Evolutionary conservation across 495 filamentous ascomycete genomes (phyloP).

Genomic region (Hypoxylon perforatum): DNA sequence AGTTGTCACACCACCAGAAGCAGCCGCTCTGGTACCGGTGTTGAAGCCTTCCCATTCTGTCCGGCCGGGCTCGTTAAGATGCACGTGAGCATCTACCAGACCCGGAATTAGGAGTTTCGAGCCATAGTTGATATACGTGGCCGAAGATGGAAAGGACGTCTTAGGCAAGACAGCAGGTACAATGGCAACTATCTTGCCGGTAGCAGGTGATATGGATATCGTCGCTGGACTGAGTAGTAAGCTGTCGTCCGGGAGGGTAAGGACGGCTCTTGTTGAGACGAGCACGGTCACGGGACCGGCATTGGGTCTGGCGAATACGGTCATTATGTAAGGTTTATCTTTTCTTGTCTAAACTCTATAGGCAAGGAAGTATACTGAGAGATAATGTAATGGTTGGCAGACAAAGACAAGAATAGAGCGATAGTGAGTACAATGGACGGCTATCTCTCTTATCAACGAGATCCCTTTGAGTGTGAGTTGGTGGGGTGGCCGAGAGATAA

Average conservation of each 20-base stretch:
- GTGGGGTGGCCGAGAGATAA: conserved; percentile 22
- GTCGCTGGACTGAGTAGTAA: conserved; percentile 70
- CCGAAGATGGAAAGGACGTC: conserved; percentile 75
- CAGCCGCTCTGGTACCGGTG: conserved; percentile 91
- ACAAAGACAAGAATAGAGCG: conserved; percentile 18
- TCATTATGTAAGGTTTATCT: conserved; percentile 39
- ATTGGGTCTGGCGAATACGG: conserved; percentile 27
- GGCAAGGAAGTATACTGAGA: conserved; percentile 25
- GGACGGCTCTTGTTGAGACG: conserved; percentile 82
- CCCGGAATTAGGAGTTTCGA: conserved; percentile 91
- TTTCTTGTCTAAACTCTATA: conserved; percentile 14
- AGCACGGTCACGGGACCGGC: conserved; percentile 67
- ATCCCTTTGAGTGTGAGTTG: conserved; percentile 1
- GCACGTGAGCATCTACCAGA: conserved; percentile 95
- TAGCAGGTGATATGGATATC: conserved; percentile 77
- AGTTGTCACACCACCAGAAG: conserved; percentile 97
- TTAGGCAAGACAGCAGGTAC: conserved; percentile 76
- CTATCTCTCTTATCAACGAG: conserved; percentile 27
- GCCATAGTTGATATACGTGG: conserved; percentile 83
- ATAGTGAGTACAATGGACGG: conserved; percentile 22
- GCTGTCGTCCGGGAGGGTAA: conserved; percentile 72
- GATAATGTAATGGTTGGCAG: conserved; percentile 3
- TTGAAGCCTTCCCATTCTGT: conserved; percentile 99
- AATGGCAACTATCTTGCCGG: conserved; percentile 87
- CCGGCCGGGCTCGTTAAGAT: conserved; percentile 95